Base-by-base conservation (phyloP, 2,329 filamentous ascomycete species). In the Ceratocystis destructans region DNA sequence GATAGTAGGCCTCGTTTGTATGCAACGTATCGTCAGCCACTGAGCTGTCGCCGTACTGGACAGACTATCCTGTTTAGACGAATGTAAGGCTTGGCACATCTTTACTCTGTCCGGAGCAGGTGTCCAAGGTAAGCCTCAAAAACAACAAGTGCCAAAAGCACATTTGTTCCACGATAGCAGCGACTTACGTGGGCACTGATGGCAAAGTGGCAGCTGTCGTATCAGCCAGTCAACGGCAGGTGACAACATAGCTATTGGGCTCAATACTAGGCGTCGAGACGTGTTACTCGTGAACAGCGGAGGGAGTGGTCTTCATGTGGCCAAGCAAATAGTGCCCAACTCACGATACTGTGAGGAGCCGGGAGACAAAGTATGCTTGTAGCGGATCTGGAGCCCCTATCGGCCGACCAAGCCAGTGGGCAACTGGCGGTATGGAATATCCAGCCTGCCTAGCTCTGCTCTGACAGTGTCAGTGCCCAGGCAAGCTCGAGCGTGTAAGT, bases 21-120 rank as follows among this genome's bases (percentile, higher is more conserved):
- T 59, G 55, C 55, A 59, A 31, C 31, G 15, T 37, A 59, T 37
- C 17, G 55, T 59, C 55, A 59, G 55, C 28, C 17, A n/a, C 28
- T 59, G 55, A 59, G 55, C 28, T 59, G 55, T 59, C 28, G n/a
- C 55, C 33, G 55, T 33, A 33, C 28, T 37, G 8, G 17, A 22
- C 8, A n/a, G 22, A 33, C 28, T 15, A 10, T 22, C 31, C 20
- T 53, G 37, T 53, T 8, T 53, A 53, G 48, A 53, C 15, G 55
- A 59, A 59, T n/a, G 33, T 20, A n/a, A 37, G 55, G 55, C 55
- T 59, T 37, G 7, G 17, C 55, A 59, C 55, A 59, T 59, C 55
- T 59, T 53, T 59, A 59, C 55, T 59, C 28, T 33, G 55, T 59
- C 55, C 33, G 25, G 28, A 31, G 22, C 55, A 59, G 28, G 22